phyloP scores from a whole-genome alignment of 169 alveolate species.

The Eimeria zaria region DNA sequence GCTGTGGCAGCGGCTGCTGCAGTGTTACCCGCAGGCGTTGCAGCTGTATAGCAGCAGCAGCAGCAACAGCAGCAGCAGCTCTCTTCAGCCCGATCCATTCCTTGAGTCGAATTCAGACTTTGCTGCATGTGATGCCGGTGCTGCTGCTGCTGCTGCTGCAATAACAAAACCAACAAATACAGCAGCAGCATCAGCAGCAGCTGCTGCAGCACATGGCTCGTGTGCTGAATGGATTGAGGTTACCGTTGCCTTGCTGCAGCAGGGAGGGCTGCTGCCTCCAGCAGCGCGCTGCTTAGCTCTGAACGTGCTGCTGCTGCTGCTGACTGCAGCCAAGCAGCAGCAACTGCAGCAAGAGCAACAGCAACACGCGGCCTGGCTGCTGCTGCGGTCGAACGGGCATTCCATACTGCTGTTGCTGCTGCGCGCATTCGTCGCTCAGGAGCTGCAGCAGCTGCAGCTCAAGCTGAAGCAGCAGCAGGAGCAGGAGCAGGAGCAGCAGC shows the following conservation, averaged over 20 bases:
- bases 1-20: constrained; percentile 76
- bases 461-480: background rate
- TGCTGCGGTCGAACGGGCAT: constrained; percentile 34
- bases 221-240: background rate
- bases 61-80: background rate
- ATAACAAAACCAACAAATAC: constrained; percentile 19
- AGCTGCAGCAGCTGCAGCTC: constrained; percentile 31
- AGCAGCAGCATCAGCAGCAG: constrained; percentile 54
- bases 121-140: background rate
- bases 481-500: constrained; percentile 31
- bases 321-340: constrained; percentile 71
- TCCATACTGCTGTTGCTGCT: constrained; percentile 28
- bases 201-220: background rate
- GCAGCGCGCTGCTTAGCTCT: constrained; percentile 29
- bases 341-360: constrained; percentile 47
- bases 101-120: background rate
- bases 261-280: constrained; percentile 12
- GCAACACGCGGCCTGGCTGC: constrained; percentile 28
- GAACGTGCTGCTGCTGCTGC: constrained; percentile 47
- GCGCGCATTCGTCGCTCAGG: constrained; percentile 40
- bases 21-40: constrained; percentile 47
- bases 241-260: constrained; percentile 48
- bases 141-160: background rate
- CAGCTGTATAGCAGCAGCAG: constrained; percentile 25
- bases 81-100: background rate